Conservation (phyloP, 495 filamentous ascomycete genomes). For the Penicillium herquei region DNA sequence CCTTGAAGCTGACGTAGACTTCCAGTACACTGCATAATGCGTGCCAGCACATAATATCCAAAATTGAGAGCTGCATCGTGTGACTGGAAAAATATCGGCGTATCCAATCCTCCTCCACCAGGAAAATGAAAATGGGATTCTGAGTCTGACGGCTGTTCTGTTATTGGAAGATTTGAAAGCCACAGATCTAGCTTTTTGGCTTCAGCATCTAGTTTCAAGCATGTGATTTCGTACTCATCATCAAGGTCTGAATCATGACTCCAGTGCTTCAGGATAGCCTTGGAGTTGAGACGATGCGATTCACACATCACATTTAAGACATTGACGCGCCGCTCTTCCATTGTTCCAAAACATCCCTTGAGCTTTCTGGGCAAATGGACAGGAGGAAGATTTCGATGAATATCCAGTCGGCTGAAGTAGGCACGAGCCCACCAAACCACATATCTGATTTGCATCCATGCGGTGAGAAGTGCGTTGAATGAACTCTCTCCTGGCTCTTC, state of each 20-base stretch:
- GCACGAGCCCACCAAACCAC: constrained; percentile 30
- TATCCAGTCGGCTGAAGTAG: constrained; percentile 23
- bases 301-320: constrained; percentile 31
- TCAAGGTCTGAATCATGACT: background rate
- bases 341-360: constrained; percentile 2
- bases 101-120: background rate
- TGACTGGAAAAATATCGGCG: constrained; percentile 18
- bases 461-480: constrained; percentile 14
- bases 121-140: background rate
- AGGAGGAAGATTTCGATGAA: constrained; percentile 14
- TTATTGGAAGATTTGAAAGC: constrained; percentile 17
- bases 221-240: background rate
- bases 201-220: constrained; percentile 7
- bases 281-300: constrained; percentile 27
- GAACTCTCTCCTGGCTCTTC: background rate
- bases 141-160: constrained; percentile 16
- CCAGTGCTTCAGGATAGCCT: constrained; percentile 18
- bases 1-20: background rate
- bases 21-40: constrained; percentile 29
- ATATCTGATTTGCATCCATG: constrained; percentile 24
- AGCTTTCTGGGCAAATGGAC: constrained; percentile 8
- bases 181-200: constrained; percentile 19
- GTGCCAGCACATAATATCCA: constrained; percentile 25
- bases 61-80: constrained; percentile 30
- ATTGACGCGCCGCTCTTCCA: constrained; percentile 18